These are phyloP conservation scores for Stemphylium vesicarium DNA, from an alignment of 2,329 filamentous ascomycete genomes.

Conservation along the genomic window DNA sequence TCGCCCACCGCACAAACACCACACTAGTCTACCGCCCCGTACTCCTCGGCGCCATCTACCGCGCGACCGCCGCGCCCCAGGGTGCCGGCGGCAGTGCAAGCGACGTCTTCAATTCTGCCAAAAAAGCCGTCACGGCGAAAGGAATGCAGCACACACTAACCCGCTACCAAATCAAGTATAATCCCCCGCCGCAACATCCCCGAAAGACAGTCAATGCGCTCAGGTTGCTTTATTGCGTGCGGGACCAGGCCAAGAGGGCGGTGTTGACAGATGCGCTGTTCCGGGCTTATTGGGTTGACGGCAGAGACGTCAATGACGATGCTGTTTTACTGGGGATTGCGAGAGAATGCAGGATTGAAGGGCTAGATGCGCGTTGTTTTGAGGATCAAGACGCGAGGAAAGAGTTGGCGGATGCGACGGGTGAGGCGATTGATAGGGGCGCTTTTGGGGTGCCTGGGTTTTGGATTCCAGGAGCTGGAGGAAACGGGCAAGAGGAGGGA, in stretches of 20 bases:
- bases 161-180: slow-evolving; percentile 38
- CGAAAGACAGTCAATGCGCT: slow-evolving; percentile 44
- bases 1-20: slow-evolving; percentile 36
- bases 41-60: slow-evolving; percentile 46
- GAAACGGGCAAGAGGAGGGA: slow-evolving; percentile 11
- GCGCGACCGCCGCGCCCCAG: slow-evolving; percentile 44
- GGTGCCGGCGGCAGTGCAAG: slow-evolving; percentile 44
- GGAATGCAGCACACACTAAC: slow-evolving; percentile 41
- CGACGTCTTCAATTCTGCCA: slow-evolving; percentile 45
- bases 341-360: slow-evolving; percentile 29
- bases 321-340: slow-evolving; percentile 32
- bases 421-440: slow-evolving; percentile 39
- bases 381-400: slow-evolving; percentile 26
- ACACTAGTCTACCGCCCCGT: slow-evolving; percentile 38
- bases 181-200: slow-evolving; percentile 42
- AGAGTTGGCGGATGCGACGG: slow-evolving; percentile 34
- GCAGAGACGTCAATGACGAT: slow-evolving; percentile 34
- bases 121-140: slow-evolving; percentile 36
- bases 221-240: slow-evolving; percentile 33
- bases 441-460: slow-evolving; percentile 46
- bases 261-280: slow-evolving; percentile 36
- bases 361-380: slow-evolving; percentile 23
- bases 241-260: slow-evolving; percentile 24
- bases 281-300: slow-evolving; percentile 43
- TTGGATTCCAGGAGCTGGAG: slow-evolving; percentile 37